Evolutionary conservation across 208 protist genomes (phyloP).

Genomic region (Trichomonas vaginalis): DNA sequence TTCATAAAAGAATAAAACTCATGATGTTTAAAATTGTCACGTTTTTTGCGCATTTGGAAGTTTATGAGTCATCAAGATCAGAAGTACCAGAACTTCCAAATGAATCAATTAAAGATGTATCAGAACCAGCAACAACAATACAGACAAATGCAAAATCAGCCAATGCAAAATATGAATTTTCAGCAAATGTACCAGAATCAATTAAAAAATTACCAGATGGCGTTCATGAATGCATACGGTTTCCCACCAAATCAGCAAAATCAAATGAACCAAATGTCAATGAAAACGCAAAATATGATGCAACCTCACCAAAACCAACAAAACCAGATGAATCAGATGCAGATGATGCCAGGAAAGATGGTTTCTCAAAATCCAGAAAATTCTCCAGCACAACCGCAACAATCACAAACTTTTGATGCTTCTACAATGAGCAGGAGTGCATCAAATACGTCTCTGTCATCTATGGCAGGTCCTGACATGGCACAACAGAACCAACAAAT

Average conservation of each 20-base stretch:
- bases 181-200: background rate
- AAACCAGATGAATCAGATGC: background rate
- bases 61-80: background rate
- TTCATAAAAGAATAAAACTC: too few relatives aligned
- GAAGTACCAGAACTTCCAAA: background rate
- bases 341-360: background rate
- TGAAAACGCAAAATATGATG: background rate
- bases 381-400: background rate
- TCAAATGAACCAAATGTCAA: too few relatives aligned
- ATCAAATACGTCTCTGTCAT: background rate
- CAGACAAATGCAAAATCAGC: background rate
- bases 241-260: background rate
- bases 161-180: background rate
- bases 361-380: background rate
- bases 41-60: background rate
- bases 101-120: background rate
- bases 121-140: background rate
- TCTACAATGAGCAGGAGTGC: background rate
- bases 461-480: background rate
- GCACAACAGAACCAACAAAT: background rate
- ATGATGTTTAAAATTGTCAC: background rate
- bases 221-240: background rate
- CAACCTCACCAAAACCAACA: background rate
- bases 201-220: background rate
- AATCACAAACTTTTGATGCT: background rate